Evolutionary conservation across 164 flowering plant genomes (phyloP).

Genomic region (Chloranthus sessilifolius): DNA sequence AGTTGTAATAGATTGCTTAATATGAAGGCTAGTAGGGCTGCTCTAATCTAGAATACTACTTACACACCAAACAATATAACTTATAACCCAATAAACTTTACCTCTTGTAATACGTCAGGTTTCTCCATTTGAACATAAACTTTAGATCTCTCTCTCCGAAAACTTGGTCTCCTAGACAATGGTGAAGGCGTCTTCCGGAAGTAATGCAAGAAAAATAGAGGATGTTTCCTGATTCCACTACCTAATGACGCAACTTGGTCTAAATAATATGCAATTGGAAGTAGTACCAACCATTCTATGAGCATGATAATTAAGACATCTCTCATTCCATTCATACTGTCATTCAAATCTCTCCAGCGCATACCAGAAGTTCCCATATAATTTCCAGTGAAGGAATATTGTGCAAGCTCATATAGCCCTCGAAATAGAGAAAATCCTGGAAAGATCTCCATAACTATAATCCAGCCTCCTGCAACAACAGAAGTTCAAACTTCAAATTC

Average conservation of each 20-base stretch:
- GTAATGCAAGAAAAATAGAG: conserved; percentile 53
- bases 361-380: conserved; percentile 71
- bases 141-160: conserved; percentile 56
- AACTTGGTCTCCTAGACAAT: conserved; percentile 40
- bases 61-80: too few relatives aligned
- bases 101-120: conserved; percentile 85
- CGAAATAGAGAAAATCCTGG: conserved; percentile 89
- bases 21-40: too few relatives aligned
- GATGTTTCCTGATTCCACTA: conserved; percentile 45
- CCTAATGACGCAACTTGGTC: conserved; percentile 74
- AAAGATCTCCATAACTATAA: conserved; percentile 67
- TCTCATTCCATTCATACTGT: conserved; percentile 67
- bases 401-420: conserved; percentile 78
- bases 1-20: too few relatives aligned
- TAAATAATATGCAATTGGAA: conserved; percentile 52
- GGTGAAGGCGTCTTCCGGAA: conserved; percentile 37
- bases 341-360: conserved; percentile 67
- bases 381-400: conserved; percentile 50
- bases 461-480: conserved; percentile 55
- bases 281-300: conserved; percentile 50
- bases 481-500: background rate
- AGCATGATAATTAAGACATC: conserved; percentile 64
- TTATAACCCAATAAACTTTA: too few relatives aligned
- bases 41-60: too few relatives aligned
- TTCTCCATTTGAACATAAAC: conserved; percentile 73